Conservation (phyloP, 2,329 filamentous ascomycete species). For the Neofusicoccum parvum region DNA sequence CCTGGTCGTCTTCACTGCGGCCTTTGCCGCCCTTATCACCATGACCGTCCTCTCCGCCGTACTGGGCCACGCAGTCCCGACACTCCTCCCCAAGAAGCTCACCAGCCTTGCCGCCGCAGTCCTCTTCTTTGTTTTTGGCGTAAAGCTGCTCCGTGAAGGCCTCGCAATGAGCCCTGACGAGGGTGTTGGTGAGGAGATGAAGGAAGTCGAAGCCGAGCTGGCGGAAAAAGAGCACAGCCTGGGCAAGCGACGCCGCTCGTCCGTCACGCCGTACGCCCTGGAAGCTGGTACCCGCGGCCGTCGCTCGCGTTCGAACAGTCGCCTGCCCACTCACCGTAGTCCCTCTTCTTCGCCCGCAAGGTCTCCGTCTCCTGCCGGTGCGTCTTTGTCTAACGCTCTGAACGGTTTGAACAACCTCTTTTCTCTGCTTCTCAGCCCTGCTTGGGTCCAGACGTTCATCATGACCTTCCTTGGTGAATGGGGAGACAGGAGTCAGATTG, state of each 20-base stretch:
- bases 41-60: conserved; percentile 96
- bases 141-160: conserved; percentile 81
- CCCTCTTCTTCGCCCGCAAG: conserved; percentile 61
- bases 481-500: conserved; percentile 97
- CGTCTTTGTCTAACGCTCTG: conserved; percentile 55
- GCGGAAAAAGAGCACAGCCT: conserved; percentile 87
- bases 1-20: conserved; percentile 89
- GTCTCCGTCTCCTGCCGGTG: conserved; percentile 49
- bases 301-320: conserved; percentile 72
- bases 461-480: conserved; percentile 99
- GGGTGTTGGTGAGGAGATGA: conserved; percentile 95
- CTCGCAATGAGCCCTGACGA: conserved; percentile 86
- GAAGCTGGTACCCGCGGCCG: conserved; percentile 74
- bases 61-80: conserved; percentile 87
- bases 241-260: conserved; percentile 66
- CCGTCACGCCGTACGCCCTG: conserved; percentile 73
- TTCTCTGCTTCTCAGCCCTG: conserved; percentile 85
- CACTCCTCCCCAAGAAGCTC: conserved; percentile 84
- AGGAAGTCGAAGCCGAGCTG: conserved; percentile 91
- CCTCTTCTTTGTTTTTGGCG: conserved; percentile 88
- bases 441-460: conserved; percentile 97
- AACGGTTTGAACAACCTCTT: conserved; percentile 81
- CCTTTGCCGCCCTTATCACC: conserved; percentile 84
- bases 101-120: conserved; percentile 84
- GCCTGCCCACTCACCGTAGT: conserved; percentile 78